Conservation (phyloP, 2,329 filamentous ascomycete genomes). For the Xylaria sp. region DNA sequence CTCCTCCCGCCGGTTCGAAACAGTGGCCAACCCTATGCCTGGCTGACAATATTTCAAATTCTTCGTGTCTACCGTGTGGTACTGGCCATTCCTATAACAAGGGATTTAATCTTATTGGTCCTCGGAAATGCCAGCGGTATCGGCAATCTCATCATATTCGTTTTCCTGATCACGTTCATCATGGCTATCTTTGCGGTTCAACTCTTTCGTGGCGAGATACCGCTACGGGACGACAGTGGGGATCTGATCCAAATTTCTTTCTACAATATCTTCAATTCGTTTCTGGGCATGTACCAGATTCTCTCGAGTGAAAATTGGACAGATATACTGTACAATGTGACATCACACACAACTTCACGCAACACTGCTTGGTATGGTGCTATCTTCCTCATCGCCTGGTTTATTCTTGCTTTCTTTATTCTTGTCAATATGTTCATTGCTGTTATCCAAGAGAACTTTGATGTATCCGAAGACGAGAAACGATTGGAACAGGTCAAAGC, state of each 20-base stretch:
- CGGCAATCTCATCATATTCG: conserved; percentile 92
- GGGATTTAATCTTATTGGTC: conserved; percentile 86
- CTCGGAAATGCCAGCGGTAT: conserved; percentile 93
- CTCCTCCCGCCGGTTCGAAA: conserved; percentile 82
- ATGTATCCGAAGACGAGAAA: conserved; percentile 98
- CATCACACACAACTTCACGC: conserved; percentile 70
- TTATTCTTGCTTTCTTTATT: conserved; percentile 94
- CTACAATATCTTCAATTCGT: conserved; percentile 91
- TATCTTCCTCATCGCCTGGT: conserved; percentile 92
- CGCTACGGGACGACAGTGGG: conserved; percentile 68
- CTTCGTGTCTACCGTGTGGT: conserved; percentile 92
- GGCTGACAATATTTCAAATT: conserved; percentile 94
- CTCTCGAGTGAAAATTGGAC: conserved; percentile 98
- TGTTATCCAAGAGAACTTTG: conserved; percentile 99
- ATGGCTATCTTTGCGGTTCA: conserved; percentile 93
- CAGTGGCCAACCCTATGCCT: conserved; percentile 79
- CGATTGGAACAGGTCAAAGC: conserved; percentile 95
- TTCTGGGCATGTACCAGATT: conserved; percentile 97
- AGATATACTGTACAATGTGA: conserved; percentile 82
- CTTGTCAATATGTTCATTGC: conserved; percentile 99
- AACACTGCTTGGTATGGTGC: conserved; percentile 93
- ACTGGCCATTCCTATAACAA: conserved; percentile 85
- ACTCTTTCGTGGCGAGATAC: conserved; percentile 88
- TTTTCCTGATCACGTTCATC: conserved; percentile 94
- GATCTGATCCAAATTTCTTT: conserved; percentile 79